These are phyloP conservation scores for Corylus heterophylla DNA, from an alignment of 306 rosid genomes.

Conservation along the genomic window DNA sequence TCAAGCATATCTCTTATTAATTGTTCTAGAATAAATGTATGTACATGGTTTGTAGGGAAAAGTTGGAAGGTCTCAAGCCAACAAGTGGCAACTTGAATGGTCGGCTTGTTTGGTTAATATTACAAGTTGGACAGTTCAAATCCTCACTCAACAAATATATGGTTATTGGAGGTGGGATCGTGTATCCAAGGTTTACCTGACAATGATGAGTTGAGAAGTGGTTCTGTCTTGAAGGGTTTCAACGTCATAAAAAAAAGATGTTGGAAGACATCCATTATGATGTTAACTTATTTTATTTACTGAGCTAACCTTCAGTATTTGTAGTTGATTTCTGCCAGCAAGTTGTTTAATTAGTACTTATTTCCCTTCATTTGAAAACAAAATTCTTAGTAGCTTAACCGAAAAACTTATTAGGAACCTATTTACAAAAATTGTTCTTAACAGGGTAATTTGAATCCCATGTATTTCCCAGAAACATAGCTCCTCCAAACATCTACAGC, in stretches of 20 bases:
- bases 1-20: background rate
- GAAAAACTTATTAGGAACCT: background rate
- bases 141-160: too few relatives aligned
- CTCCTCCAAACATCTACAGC: constrained; percentile 60
- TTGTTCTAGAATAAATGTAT: constrained; percentile 1
- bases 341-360: background rate
- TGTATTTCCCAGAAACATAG: constrained; percentile 58
- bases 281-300: background rate
- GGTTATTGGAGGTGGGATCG: too few relatives aligned
- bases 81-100: too few relatives aligned
- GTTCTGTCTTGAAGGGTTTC: too few relatives aligned
- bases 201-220: too few relatives aligned
- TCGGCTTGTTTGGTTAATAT: too few relatives aligned
- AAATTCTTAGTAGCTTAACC: background rate
- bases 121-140: too few relatives aligned
- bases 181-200: too few relatives aligned
- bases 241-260: too few relatives aligned
- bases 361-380: background rate
- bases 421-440: constrained; percentile 25
- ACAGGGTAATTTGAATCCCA: constrained; percentile 88
- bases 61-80: too few relatives aligned
- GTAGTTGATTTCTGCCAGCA: background rate
- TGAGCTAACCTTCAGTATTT: too few relatives aligned
- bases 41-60: background rate
- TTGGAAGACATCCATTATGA: too few relatives aligned